Percentiles rank a stretch among this genome's conserved stretches.
Evolutionary conservation across 2,329 filamentous ascomycete species (phyloP).

Genomic region (Diaporthe australafricana): DNA sequence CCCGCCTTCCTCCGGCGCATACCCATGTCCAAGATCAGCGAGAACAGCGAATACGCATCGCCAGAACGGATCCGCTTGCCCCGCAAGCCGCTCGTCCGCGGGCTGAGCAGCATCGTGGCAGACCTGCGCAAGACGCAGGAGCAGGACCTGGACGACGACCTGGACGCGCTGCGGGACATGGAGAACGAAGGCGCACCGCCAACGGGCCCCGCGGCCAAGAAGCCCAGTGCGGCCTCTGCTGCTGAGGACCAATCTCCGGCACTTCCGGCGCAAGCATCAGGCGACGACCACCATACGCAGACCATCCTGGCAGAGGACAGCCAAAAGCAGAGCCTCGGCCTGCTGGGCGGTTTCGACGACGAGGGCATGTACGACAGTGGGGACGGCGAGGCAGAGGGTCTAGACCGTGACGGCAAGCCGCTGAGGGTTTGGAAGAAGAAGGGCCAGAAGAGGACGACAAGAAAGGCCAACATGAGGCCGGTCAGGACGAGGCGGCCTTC

Average conservation of each 20-base stretch:
- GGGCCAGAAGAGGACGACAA: slow-evolving; percentile 83
- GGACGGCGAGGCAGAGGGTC: slow-evolving; percentile 58
- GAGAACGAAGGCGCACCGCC: slow-evolving; percentile 56
- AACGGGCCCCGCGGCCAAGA: background rate
- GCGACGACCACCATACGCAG: slow-evolving; percentile 42
- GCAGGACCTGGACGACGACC: slow-evolving; percentile 76
- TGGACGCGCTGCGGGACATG: slow-evolving; percentile 79
- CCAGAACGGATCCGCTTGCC: slow-evolving; percentile 65
- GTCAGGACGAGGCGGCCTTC: slow-evolving; percentile 60
- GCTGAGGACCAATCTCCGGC: background rate
- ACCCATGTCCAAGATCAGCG: slow-evolving; percentile 64
- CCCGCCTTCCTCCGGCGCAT: slow-evolving; percentile 75
- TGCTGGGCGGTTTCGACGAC: slow-evolving; percentile 73
- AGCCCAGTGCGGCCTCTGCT: slow-evolving; percentile 27
- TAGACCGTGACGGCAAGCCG: slow-evolving; percentile 69
- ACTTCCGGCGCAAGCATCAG: background rate
- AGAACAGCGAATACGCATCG: slow-evolving; percentile 63
- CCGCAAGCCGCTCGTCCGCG: slow-evolving; percentile 72
- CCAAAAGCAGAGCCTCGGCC: slow-evolving; percentile 51
- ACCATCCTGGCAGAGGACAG: slow-evolving; percentile 58
- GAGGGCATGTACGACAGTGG: slow-evolving; percentile 68
- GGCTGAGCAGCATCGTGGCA: slow-evolving; percentile 80
- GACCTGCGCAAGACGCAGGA: slow-evolving; percentile 77
- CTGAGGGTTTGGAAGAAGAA: slow-evolving; percentile 82
- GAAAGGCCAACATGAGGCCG: slow-evolving; percentile 73